Conservation (phyloP, 1,284 basidiomycete species). For the Naganishia albida region DNA sequence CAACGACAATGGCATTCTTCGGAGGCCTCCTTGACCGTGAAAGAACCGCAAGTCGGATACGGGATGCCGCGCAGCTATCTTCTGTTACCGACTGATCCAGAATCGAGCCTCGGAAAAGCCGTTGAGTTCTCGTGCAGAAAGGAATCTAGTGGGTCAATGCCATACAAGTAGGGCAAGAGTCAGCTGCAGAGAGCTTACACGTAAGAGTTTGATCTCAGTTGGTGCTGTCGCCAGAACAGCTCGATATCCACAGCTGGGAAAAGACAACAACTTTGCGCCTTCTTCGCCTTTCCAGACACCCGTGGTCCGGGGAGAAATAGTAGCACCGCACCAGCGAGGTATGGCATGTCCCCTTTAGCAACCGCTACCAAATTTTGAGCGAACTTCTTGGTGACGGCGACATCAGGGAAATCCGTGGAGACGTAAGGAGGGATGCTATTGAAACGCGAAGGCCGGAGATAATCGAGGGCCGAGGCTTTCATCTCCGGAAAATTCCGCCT, state of each 20-base stretch:
- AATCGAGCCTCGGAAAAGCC: slow-evolving; percentile 3
- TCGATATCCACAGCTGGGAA: slow-evolving; percentile 6
- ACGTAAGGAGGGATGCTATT: background rate
- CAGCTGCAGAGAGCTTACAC: background rate
- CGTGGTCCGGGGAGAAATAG: background rate
- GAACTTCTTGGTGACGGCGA: background rate
- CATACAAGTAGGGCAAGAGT: background rate
- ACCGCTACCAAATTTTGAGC: slow-evolving; percentile 1
- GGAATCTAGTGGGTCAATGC: background rate
- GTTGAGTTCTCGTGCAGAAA: background rate
- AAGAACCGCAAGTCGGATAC: slow-evolving; percentile 10
- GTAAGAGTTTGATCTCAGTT: background rate
- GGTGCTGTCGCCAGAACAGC: slow-evolving; percentile 7
- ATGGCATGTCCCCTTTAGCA: background rate
- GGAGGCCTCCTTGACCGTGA: background rate
- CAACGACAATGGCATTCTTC: background rate
- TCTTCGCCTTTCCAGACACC: slow-evolving; percentile 4
- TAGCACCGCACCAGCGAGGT: background rate
- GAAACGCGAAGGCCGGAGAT: background rate
- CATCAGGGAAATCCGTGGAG: background rate
- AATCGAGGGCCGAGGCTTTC: slow-evolving; percentile 6
- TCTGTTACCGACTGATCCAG: slow-evolving; percentile 1
- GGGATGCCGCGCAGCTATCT: background rate
- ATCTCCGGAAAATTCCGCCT: slow-evolving; percentile 3
- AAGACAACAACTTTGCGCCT: background rate